Evolutionary conservation across 306 rosid species (phyloP).

Genomic region (Acmispon strigosus): DNA sequence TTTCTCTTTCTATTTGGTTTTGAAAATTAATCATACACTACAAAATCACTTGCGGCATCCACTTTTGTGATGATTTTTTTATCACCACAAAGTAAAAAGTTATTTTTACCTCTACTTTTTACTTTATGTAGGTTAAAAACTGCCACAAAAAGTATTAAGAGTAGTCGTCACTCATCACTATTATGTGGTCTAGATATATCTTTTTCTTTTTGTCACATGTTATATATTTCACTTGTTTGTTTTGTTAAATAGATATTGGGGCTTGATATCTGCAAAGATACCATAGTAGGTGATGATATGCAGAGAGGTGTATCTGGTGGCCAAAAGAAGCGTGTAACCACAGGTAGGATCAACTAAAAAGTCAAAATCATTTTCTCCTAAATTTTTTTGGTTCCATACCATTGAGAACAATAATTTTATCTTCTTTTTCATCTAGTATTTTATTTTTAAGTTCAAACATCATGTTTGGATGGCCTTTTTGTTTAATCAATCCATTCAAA

Average conservation of each 20-base stretch:
- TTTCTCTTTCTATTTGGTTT: no score
- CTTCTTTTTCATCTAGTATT: not conserved
- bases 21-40: no score
- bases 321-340: slow-evolving; percentile 38
- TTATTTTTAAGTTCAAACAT: not conserved
- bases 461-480: not conserved
- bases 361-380: not conserved
- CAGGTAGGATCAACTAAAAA: slow-evolving; percentile 20
- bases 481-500: not conserved
- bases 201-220: no score
- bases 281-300: slow-evolving; percentile 52
- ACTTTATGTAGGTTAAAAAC: no score
- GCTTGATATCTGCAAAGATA: slow-evolving; percentile 49
- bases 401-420: not conserved
- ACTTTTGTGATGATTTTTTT: no score
- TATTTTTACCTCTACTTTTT: no score
- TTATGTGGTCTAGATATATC: no score
- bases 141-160: no score
- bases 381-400: not conserved
- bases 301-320: slow-evolving; percentile 51
- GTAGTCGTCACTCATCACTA: no score
- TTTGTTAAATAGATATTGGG: slow-evolving; percentile 42
- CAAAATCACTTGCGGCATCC: no score
- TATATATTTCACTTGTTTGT: no score
- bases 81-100: no score